Base-by-base conservation (phyloP, 2,329 filamentous ascomycete species). In the Botrytis galanthina region DNA sequence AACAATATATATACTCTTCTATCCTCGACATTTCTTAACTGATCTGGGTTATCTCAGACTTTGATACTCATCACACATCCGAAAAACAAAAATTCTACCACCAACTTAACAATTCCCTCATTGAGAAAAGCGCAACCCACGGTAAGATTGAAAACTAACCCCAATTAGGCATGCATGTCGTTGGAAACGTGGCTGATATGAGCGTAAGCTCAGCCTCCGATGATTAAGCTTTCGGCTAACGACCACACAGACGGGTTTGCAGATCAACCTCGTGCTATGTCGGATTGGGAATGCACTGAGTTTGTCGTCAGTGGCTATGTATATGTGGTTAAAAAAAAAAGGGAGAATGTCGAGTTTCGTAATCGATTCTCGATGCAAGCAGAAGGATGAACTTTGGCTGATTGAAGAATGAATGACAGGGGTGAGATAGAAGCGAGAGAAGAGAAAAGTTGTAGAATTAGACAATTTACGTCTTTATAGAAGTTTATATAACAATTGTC, bases 111-210 rank as follows among this genome's bases (percentile, higher is more conserved):
- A 1, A 57, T 57, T 29, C 22, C 35, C 18, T 57, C 26, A 57
- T 57, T 42, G 18, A 20, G 35, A 42, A n/a, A 39, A 3, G 51
- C 12, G 37, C 16, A 32, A 22, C 14, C 32, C 8, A 54, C 29
- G 0, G 26, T 57, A 39, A n/a, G 68, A 29, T 22, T 46, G 54
- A 5, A 35, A 8, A 62, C 68, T 37, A 61, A 61, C 0, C 68
- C 26, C 5, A 70, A 70, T 46, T 6, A 9, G 29, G 68, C n/a
- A 70, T 60, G 37, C 37, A 70, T 35, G 54, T 35, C 60, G 70
- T 74, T 59, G 26, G 35, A 39, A 70, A 37, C 8, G 29, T 70
- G 54, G 67, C 66, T 68, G 66, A 68, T 37, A 46, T 68, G n/a
- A 22, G 29, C 20, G 26, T 46, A 70, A n/a, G 22, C 68, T 37